These are phyloP conservation scores for Cyclotella sp. DNA, from an alignment of 108 stramenopile species.

Conservation along the genomic window DNA sequence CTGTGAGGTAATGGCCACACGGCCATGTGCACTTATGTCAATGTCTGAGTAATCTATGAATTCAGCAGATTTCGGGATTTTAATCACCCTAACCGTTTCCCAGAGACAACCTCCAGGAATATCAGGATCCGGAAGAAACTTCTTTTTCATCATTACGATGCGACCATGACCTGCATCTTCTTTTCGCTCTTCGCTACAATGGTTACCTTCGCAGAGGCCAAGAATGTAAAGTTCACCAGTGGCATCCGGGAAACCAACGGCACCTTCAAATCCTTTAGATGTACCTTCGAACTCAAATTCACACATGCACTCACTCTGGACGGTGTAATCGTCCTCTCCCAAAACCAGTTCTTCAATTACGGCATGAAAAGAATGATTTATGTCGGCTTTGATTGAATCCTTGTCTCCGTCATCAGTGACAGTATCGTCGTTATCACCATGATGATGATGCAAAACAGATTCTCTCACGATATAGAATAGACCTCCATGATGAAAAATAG, in stretches of 20 bases:
- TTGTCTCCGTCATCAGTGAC: not conserved
- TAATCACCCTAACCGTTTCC: slow-evolving; percentile 56
- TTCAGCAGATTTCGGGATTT: slow-evolving; percentile 58
- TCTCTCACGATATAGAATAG: slow-evolving; percentile 74
- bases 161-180: slow-evolving; percentile 68
- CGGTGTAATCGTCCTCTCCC: slow-evolving; percentile 46
- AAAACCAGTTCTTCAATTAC: slow-evolving; percentile 55
- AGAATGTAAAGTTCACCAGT: slow-evolving; percentile 59
- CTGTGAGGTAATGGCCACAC: slow-evolving; percentile 73
- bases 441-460: slow-evolving; percentile 51
- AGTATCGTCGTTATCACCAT: slow-evolving; percentile 5
- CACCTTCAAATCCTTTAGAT: slow-evolving; percentile 85
- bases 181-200: slow-evolving; percentile 66
- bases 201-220: slow-evolving; percentile 81
- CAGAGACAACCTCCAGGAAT: slow-evolving; percentile 53
- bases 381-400: slow-evolving; percentile 11
- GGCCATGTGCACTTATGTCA: slow-evolving; percentile 51
- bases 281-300: slow-evolving; percentile 70
- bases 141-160: slow-evolving; percentile 68
- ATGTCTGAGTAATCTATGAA: slow-evolving; percentile 82
- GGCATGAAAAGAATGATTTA: slow-evolving; percentile 51
- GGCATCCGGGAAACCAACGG: slow-evolving; percentile 49
- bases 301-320: slow-evolving; percentile 47
- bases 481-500: slow-evolving; percentile 59
- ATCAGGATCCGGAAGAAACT: not conserved